Base-by-base conservation (phyloP, 306 rosid species). In the Medicago ruthenica region DNA sequence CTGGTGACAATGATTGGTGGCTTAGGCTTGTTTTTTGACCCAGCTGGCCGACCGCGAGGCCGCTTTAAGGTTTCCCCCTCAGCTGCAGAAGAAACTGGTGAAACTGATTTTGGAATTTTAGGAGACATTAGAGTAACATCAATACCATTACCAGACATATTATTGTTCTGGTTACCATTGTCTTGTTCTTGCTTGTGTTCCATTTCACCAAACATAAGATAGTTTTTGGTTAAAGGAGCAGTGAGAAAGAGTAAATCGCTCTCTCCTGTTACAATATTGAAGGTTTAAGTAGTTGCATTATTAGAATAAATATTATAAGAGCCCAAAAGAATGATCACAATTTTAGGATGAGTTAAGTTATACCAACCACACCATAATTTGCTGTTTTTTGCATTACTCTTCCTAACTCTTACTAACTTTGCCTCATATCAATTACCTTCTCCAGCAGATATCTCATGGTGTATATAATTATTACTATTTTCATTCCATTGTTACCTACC, bases 1-100 rank as follows among this genome's bases (percentile, higher is more conserved):
- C 96, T 80, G 2, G 91, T 88, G 40, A 91, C 90, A 57, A 91
- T 88, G 27, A 91, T 87, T 8, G 93, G 93, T 0, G 92, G 92
- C 81, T 88, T 90, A 0, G 91, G 92, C 75, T 90, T 90, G 88
- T 90, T 90, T 45, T 88, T 91, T 0, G 96, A 91, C 15, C 96
- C 91, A 0, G 90, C 96, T 0, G 91, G 96, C 50, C 93, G 69
- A 27, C 96, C 93, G 2, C 93, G 84, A 6, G 93, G 93, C 2
- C 96, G 80, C 80, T 89, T 77, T 42, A 78, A 74, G 47, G 85
- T 58, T 70, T 90, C 93, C 16, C 90, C 87, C 4, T 82, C 89
- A 1, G 83, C 84, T 2, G 85, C 88, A 20, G 87, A 84, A 62
- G 96, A 83, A 74, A 88, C 82, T 0, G 88, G 91, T 17, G 85